These are phyloP conservation scores for Pontederia paniculata DNA, from an alignment of 176 grass and related monocot species.

Conservation along the genomic window DNA sequence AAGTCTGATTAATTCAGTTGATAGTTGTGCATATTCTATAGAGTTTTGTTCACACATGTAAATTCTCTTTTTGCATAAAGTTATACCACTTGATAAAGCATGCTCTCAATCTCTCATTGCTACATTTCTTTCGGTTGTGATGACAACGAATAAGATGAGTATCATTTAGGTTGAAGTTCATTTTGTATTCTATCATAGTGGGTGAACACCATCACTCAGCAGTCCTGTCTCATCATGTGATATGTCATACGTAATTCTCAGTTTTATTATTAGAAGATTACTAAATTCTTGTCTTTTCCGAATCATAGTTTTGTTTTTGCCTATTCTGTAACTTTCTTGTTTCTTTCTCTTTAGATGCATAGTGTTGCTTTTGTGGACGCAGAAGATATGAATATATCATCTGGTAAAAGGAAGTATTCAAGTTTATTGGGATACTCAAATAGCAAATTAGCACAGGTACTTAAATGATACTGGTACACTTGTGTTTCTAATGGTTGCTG, in stretches of 20 bases:
- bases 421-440: conserved; percentile 79
- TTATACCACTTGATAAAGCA: too few relatives aligned
- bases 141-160: too few relatives aligned
- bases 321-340: background rate
- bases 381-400: conserved; percentile 85
- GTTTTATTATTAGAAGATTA: background rate
- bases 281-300: background rate
- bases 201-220: too few relatives aligned
- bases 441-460: conserved; percentile 95
- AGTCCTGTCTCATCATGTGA: too few relatives aligned
- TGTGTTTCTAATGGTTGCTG: background rate
- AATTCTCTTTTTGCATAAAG: too few relatives aligned
- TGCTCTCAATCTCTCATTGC: too few relatives aligned
- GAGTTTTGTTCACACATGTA: too few relatives aligned
- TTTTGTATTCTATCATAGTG: too few relatives aligned
- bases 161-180: too few relatives aligned
- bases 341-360: conserved; percentile 52
- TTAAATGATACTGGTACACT: background rate
- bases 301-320: background rate
- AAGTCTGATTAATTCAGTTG: conserved; percentile 22
- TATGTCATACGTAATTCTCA: too few relatives aligned
- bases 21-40: background rate
- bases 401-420: conserved; percentile 60
- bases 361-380: conserved; percentile 64
- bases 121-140: too few relatives aligned